Percentiles rank a stretch among this genome's conserved stretches.
Conservation (phyloP, 176 grass and related monocot genomes). For the Hordeum marinum region DNA sequence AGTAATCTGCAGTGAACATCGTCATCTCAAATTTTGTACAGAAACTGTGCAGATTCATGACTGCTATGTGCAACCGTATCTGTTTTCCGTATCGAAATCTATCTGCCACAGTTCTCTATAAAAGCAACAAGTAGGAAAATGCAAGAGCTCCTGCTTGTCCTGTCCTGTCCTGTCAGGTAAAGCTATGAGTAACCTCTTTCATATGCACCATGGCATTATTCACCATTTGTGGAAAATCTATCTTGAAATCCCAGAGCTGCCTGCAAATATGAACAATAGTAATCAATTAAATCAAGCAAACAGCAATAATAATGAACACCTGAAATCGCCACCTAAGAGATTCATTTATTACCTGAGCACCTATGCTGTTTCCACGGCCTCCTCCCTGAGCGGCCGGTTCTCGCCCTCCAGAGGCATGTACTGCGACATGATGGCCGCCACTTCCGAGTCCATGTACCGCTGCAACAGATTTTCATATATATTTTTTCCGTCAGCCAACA, state of each 20-base stretch:
- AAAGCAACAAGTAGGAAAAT: background rate
- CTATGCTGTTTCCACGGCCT: constrained; percentile 38
- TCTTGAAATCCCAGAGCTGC: background rate
- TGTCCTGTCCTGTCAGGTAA: background rate
- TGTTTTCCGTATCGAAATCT: background rate
- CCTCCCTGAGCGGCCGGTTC: constrained; percentile 49
- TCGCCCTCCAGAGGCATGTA: constrained; percentile 88
- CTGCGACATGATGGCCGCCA: constrained; percentile 86
- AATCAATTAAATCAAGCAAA: background rate
- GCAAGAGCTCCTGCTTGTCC: background rate
- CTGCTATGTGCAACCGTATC: background rate
- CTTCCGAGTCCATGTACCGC: constrained; percentile 88
- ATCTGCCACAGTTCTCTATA: background rate
- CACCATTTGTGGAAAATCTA: background rate
- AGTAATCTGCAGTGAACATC: background rate
- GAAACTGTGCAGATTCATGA: background rate
- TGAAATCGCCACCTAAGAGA: background rate
- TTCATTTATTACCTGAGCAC: background rate
- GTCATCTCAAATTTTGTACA: background rate
- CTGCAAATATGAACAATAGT: background rate
- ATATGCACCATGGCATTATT: background rate
- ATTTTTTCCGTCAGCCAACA: background rate
- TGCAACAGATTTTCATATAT: constrained; percentile 12
- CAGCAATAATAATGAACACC: background rate
- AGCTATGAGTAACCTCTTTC: background rate